These are phyloP conservation scores for Fusarium sp. DNA, from an alignment of 2,329 filamentous ascomycete genomes.

Conservation along the genomic window DNA sequence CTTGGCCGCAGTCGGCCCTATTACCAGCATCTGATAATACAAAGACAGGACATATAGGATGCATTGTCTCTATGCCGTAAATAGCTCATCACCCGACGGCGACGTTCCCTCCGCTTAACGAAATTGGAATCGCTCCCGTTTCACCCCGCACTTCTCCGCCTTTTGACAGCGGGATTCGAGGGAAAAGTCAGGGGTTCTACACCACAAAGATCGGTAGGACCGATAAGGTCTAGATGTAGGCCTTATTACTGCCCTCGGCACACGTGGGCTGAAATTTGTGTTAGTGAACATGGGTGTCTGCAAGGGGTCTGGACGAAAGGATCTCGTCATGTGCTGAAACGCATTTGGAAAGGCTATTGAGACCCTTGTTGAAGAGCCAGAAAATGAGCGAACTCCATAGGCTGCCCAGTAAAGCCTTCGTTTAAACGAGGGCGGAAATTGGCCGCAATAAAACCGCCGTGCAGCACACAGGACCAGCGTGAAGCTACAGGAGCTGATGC, in stretches of 20 bases:
- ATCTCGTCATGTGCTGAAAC: background rate
- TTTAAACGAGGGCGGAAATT: background rate
- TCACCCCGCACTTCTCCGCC: conserved; percentile 3
- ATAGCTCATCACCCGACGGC: background rate
- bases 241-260: background rate
- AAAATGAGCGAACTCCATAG: background rate
- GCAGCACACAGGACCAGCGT: background rate
- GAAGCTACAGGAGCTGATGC: background rate
- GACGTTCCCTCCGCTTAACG: conserved; percentile 3
- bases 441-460: background rate
- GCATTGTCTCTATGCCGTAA: background rate
- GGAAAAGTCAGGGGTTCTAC: background rate
- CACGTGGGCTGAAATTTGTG: background rate
- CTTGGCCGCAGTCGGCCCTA: background rate
- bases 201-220: background rate
- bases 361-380: background rate
- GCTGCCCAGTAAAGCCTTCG: background rate
- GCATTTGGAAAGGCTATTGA: background rate
- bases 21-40: background rate
- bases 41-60: background rate
- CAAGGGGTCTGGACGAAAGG: background rate
- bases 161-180: background rate
- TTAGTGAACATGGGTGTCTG: background rate
- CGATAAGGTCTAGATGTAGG: background rate
- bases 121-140: background rate